Base-by-base conservation (phyloP, 1,139 yeast species). In the Magnusiomyces fungicola region DNA sequence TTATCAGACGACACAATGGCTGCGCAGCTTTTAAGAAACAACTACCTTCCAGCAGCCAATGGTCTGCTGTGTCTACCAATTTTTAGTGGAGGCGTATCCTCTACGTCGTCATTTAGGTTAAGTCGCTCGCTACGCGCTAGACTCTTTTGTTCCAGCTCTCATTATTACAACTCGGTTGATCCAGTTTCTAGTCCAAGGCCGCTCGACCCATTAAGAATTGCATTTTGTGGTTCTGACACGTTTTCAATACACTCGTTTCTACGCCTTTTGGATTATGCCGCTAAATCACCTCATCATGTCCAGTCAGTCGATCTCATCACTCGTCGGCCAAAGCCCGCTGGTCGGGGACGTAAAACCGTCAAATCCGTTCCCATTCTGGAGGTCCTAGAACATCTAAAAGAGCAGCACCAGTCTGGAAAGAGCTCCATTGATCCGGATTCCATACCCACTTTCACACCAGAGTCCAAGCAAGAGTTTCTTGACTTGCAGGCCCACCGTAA, bases 211-310 rank as follows among this genome's bases (percentile, higher is more conserved):
- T 56, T 71, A 49, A 64, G 66, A 43, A 70, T 83, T 19, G 81
- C 87, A 5, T 86, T 81, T 61, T 89, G 90, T 64, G 97, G 97
- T 0, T 79, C 92, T 3, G 97, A 89, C 60, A 64, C 64, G 37
- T 89, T 88, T 67, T 82, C 95, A 55, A 75, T 81, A 6, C 69
- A 68, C 9, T 77, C 90, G 5, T 69, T 89, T 41, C 58, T 66
- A 10, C 71, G 69, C 16, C 65, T 88, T 4, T 55, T 72, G 1
- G 61, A 68, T 2, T 65, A 76, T 42, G 63, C 65, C 48, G 43
- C 54, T n/a, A 23, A 51, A 12, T 53, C 60, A 16, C 69, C 72
- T 0, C 54, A 58, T 0, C 56, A 63, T 3, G 70, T 79, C n/a
- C 64, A 65, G 2, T 60, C 69, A 1, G 64, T 86, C 9, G 83